These are phyloP conservation scores for Mycena pura DNA, from an alignment of 768 basidiomycete genomes.

Conservation along the genomic window DNA sequence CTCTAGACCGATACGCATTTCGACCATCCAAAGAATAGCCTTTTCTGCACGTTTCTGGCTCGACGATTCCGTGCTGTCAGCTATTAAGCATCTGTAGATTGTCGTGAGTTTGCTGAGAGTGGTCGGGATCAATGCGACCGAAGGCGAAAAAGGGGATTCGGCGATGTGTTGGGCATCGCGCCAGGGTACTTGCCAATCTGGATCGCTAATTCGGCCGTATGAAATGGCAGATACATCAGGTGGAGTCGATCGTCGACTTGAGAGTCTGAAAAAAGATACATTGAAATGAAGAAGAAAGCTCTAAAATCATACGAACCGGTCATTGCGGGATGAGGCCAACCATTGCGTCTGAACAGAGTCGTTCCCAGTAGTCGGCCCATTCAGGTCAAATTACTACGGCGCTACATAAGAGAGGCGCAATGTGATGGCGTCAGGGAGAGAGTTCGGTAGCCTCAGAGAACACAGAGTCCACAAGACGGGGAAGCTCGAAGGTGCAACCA, in stretches of 20 bases:
- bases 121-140: slow-evolving; percentile 63
- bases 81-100: slow-evolving; percentile 64
- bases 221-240: slow-evolving; percentile 77
- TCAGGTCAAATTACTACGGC: slow-evolving; percentile 74
- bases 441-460: slow-evolving; percentile 42
- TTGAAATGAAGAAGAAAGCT: background rate
- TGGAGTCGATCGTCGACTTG: slow-evolving; percentile 77
- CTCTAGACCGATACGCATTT: slow-evolving; percentile 49
- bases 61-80: slow-evolving; percentile 57
- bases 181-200: slow-evolving; percentile 70
- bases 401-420: slow-evolving; percentile 65
- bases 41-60: slow-evolving; percentile 71
- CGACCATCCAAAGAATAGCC: slow-evolving; percentile 63
- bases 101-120: slow-evolving; percentile 59
- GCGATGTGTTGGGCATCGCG: slow-evolving; percentile 56
- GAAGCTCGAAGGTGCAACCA: slow-evolving; percentile 51
- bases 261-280: slow-evolving; percentile 33
- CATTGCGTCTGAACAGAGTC: slow-evolving; percentile 70
- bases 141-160: slow-evolving; percentile 65
- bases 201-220: slow-evolving; percentile 63
- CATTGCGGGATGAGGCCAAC: slow-evolving; percentile 60
- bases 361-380: slow-evolving; percentile 94
- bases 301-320: slow-evolving; percentile 44
- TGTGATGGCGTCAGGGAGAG: slow-evolving; percentile 28
- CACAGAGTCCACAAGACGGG: slow-evolving; percentile 40